Evolutionary conservation across 177 flowering plant species (phyloP).

Genomic region (Vitis hybrid): DNA sequence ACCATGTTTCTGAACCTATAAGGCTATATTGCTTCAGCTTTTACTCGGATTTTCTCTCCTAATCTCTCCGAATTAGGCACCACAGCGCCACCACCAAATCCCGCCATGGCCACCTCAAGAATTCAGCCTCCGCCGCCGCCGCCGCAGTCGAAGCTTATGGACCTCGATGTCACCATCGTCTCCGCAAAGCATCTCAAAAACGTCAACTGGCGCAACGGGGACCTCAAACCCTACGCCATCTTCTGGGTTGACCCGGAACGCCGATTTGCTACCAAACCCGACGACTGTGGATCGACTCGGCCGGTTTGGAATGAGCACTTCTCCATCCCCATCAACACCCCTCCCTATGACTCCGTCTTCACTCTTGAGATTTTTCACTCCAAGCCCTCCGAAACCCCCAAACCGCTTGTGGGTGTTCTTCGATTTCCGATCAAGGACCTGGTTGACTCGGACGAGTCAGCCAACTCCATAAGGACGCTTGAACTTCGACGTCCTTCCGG

Average conservation of each 20-base stretch:
- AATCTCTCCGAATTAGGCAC: too few species aligned
- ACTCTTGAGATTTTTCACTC: conserved; percentile 78
- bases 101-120: conserved; percentile 30
- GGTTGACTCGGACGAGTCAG: conserved; percentile 26
- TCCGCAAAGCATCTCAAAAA: conserved; percentile 86
- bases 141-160: conserved; percentile 12
- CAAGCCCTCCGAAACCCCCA: conserved; percentile 64
- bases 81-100: too few species aligned
- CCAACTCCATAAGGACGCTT: conserved; percentile 28
- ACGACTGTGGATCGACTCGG: conserved; percentile 56
- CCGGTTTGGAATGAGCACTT: conserved; percentile 88
- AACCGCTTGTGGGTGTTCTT: conserved; percentile 65
- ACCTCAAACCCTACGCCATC: conserved; percentile 68
- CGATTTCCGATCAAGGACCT: conserved; percentile 48
- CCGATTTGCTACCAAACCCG: conserved; percentile 63
- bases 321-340: conserved; percentile 44
- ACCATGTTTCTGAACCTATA: too few species aligned
- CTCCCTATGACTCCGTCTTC: conserved; percentile 41
- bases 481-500: conserved; percentile 77
- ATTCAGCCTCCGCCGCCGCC: conserved; percentile 8
- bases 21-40: too few species aligned
- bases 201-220: conserved; percentile 83
- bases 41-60: too few species aligned
- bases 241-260: conserved; percentile 75
- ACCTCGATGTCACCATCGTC: conserved; percentile 69